These are phyloP conservation scores for Gastrolobium villosum DNA, from an alignment of 306 rosid genomes.

Conservation along the genomic window DNA sequence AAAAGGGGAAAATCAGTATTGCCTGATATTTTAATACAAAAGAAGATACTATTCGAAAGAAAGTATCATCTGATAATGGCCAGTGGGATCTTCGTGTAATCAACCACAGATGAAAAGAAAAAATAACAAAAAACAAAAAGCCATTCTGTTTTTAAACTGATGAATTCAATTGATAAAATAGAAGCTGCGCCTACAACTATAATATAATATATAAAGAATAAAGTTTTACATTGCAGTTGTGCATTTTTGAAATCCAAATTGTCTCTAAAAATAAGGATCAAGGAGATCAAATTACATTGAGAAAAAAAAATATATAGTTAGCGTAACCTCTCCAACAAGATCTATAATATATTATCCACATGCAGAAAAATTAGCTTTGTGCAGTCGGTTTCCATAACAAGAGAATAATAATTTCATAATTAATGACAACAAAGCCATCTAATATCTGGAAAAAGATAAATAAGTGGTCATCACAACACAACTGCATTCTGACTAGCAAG, in stretches of 20 bases:
- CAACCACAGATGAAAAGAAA: not conserved
- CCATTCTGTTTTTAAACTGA: not conserved
- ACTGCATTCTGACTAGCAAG: constrained; percentile 77
- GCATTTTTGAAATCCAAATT: not conserved
- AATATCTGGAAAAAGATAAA: constrained; percentile 54
- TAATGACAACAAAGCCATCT: constrained; percentile 45
- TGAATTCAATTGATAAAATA: not conserved
- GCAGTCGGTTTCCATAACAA: constrained; percentile 30
- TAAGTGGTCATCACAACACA: constrained; percentile 73
- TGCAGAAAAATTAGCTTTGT: constrained; percentile 11
- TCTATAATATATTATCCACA: constrained; percentile 4
- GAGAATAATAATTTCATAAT: constrained; percentile 33
- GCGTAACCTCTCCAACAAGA: not conserved
- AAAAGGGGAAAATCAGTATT: not conserved
- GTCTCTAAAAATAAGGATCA: constrained; percentile 30
- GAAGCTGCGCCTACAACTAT: constrained; percentile 5
- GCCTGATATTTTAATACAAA: not conserved
- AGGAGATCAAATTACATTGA: constrained; percentile 23
- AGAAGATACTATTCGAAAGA: not conserved
- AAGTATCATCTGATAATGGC: not conserved
- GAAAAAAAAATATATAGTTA: constrained; percentile 25
- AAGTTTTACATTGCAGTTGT: not conserved
- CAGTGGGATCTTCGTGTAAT: constrained; percentile 2
- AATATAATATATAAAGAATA: not conserved
- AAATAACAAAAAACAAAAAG: no score